Base-by-base conservation (phyloP, 2,329 filamentous ascomycete species). In the Allantophomopsis lycopodina region DNA sequence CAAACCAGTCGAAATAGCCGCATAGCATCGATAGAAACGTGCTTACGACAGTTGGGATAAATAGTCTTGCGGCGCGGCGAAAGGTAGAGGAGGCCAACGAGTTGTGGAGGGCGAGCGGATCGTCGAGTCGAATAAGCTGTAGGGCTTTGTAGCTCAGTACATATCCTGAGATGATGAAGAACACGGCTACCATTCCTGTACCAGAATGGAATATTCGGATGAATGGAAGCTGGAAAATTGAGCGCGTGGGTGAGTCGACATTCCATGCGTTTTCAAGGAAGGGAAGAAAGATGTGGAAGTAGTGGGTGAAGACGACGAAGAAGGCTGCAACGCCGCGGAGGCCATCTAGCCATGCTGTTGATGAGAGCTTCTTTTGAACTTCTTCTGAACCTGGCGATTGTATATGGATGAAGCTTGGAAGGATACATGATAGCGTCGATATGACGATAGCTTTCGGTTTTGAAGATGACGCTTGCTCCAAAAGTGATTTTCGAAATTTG, bases 151-250 rank as follows among this genome's bases (percentile, higher is more conserved):
- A 55, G 2, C 61, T 60, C 23, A 67, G 55, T 1, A 57, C 62
- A 42, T 65, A 65, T 17, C 64, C 64, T 2, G 63, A 66, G 18
- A 67, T 61, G 44, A 66, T 56, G 49, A 66, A 67, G 51, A 67
- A 66, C 36, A 67, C 54, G 47, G 63, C 57, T 2, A 67, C 64
- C 59, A 63, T 61, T 15, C 61, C 58, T 11, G 57, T 55, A 12
- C 63, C 60, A 33, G 58, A 58, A 46, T 58, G 64, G 13, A 64
- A 40, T 21, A 65, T 47, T 28, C 62, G 57, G 2, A 64, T 17
- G 38, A 61, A 57, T 1, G 64, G 65, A 7, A 65, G 50, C 45
- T 65, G 64, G 59, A 53, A 48, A 61, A 65, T 40, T 60, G 48
- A 37, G 46, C 46, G 45, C 38, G 48, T 32, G 47, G 50, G 32